Percentiles rank a stretch among this genome's conserved stretches.
These are phyloP conservation scores for Huntiella savannae DNA, from an alignment of 2,329 filamentous ascomycete genomes.

Conservation along the genomic window DNA sequence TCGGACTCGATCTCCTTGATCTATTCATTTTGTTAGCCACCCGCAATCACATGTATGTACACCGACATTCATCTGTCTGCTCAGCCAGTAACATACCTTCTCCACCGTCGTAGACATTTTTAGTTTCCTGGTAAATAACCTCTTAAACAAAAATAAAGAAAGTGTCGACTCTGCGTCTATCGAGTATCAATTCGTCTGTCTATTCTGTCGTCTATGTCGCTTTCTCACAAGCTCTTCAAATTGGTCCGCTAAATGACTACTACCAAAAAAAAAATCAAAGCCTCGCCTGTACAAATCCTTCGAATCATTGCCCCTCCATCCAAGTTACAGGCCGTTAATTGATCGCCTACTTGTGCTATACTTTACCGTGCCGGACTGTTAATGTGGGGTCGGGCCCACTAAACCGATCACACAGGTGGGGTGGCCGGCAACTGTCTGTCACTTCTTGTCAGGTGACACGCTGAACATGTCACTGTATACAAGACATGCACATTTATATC, in stretches of 20 bases:
- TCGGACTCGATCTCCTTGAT: conserved; percentile 96
- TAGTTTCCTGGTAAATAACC: not conserved
- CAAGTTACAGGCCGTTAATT: no score
- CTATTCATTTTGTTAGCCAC: conserved; percentile 24
- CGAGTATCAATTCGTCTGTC: not conserved
- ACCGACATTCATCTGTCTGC: not conserved
- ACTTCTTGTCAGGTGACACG: no score
- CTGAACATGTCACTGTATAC: no score
- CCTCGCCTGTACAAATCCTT: no score
- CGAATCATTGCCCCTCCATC: no score
- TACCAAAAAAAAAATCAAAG: no score
- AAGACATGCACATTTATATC: no score
- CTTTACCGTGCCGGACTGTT: no score
- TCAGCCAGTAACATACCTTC: conserved; percentile 42
- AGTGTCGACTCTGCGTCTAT: conserved; percentile 9
- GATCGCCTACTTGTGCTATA: no score
- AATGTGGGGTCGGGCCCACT: no score
- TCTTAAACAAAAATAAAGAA: not conserved
- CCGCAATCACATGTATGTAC: not conserved
- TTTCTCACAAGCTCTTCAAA: not conserved
- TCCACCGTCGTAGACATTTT: conserved; percentile 90
- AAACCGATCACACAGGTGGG: no score
- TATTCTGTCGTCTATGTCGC: not conserved
- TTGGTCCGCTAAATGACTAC: not conserved
- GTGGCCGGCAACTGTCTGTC: no score